Evolutionary conservation across 2,329 filamentous ascomycete genomes (phyloP), one percentile per base, ranked within the genome.

Genomic region (Colletotrichum acutatum): DNA sequence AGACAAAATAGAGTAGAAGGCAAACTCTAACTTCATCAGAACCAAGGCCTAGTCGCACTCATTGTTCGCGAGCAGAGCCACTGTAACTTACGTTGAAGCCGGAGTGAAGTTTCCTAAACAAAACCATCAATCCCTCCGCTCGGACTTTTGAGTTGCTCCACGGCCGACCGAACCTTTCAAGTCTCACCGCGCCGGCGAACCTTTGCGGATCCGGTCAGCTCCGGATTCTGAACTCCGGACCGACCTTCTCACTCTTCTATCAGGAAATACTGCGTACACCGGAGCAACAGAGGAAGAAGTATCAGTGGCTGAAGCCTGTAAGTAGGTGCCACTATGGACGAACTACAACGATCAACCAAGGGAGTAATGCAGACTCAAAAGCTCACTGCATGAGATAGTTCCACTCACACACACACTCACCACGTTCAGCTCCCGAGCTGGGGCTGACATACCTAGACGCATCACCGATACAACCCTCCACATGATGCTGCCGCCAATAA

Each of bases 401-500:
- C 5, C 37, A 22, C 24, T 4, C 22, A 19, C 59, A 28, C 59
- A 19, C 34, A 3, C 16, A 26, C 22, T 42, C 32, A 24, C 32
- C 24, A 12, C 37, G 37, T 19, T 34, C 52, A 26, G 5, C n/a
- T 28, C 34, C 24, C 26, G 11, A 49, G 42, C 42, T 49, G 42
- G 16, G 16, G 42, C 19, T 49, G 42, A 49, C 34, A 9, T 32
- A 32, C 37, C 16, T 49, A 49, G 19, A n/a, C 42, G 42, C 42
- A 49, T 49, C 42, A 4, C 26, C 60, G 16, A 42, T 42, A 19
- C n/a, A 7, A 19, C 16, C 58, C 19, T 4, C 28, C 37, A 14
- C 37, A 42, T 19, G 30, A 80, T 80, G 78, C 7, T 30, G 14
- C 24, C 22, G 52, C 22, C 24, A 24, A n/a, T 26, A 14, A 12